phyloP scores from a whole-genome alignment of 1,284 basidiomycete genomes.

The Boletus austroedulis region DNA sequence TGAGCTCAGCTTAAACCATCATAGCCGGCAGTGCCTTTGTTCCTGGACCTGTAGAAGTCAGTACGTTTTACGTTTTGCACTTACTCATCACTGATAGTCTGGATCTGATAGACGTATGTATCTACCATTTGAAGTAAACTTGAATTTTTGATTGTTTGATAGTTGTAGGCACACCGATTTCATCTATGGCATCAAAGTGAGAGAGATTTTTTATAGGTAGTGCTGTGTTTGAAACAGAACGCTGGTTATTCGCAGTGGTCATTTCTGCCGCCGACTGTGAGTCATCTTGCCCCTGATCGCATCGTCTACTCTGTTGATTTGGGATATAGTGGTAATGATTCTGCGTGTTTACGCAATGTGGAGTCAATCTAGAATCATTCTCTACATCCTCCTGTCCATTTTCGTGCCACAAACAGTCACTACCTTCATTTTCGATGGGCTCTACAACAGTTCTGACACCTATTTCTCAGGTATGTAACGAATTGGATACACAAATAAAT shows the following conservation, averaged over 20 bases:
- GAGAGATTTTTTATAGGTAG: background rate
- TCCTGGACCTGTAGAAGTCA: constrained; percentile 3
- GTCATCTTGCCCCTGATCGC: background rate
- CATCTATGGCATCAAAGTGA: background rate
- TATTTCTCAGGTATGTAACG: background rate
- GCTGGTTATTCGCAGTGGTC: constrained; percentile 1
- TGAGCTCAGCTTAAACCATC: background rate
- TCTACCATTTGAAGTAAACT: background rate
- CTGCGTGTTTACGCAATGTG: too few species aligned
- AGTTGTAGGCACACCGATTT: too few species aligned
- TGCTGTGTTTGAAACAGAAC: background rate
- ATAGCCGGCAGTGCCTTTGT: constrained; percentile 2
- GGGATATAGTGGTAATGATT: too few species aligned
- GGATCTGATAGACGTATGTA: constrained; percentile 5
- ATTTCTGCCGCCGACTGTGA: constrained; percentile 10
- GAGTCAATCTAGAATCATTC: too few species aligned
- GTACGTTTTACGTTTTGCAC: background rate
- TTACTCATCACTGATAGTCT: background rate
- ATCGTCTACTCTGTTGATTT: background rate
- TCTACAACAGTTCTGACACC: background rate
- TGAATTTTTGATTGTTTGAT: background rate
- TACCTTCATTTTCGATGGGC: too few species aligned
- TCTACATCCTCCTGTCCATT: too few species aligned
- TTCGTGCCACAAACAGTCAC: too few species aligned
- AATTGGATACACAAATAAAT: background rate